These are phyloP conservation scores for Lyophyllum decastes DNA, from an alignment of 768 basidiomycete genomes.

Conservation along the genomic window DNA sequence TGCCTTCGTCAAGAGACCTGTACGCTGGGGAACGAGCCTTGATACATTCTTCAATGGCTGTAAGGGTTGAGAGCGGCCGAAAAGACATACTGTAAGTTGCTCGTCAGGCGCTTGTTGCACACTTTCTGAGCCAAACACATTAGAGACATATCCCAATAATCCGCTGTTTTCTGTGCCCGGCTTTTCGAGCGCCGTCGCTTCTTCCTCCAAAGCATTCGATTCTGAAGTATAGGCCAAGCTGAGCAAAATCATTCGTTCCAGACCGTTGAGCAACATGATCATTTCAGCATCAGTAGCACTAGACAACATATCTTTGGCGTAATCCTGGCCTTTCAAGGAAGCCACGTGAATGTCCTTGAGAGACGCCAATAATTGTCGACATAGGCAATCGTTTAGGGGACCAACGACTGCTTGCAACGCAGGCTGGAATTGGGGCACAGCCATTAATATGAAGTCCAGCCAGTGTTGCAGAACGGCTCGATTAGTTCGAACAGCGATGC, in stretches of 20 bases:
- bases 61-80: neutral
- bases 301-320: constrained; percentile 43
- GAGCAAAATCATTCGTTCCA: constrained; percentile 81
- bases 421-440: constrained; percentile 82
- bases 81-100: constrained; percentile 52
- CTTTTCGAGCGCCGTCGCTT: constrained; percentile 53
- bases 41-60: constrained; percentile 6
- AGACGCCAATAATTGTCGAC: constrained; percentile 61
- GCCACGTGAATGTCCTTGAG: constrained; percentile 56
- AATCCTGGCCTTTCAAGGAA: constrained; percentile 35
- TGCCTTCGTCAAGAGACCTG: constrained; percentile 76
- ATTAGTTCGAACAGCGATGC: constrained; percentile 68
- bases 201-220: constrained; percentile 53
- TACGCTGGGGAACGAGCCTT: constrained; percentile 78
- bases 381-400: constrained; percentile 80
- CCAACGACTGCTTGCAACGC: constrained; percentile 64
- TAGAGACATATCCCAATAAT: constrained; percentile 87
- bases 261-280: constrained; percentile 77
- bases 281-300: constrained; percentile 78
- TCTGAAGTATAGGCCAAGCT: constrained; percentile 65
- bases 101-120: constrained; percentile 48
- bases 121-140: constrained; percentile 83
- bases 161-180: constrained; percentile 56
- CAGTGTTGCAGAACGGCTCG: constrained; percentile 89
- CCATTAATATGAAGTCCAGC: constrained; percentile 95